Conservation (phyloP, 2,329 filamentous ascomycete species). For the Monilinia fructicola region DNA sequence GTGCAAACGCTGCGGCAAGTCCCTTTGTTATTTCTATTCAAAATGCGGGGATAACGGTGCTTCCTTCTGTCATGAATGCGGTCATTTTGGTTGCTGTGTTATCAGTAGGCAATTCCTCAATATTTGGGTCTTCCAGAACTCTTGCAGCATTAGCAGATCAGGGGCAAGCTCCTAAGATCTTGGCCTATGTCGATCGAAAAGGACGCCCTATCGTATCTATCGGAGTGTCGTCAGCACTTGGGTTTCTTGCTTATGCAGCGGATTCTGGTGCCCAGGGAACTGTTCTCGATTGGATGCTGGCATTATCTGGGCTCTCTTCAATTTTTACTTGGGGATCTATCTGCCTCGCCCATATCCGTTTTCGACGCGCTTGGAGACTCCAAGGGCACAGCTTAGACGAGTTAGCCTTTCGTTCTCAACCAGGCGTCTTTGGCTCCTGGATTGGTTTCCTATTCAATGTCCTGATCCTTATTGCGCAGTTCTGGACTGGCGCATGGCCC, state of each 20-base stretch:
- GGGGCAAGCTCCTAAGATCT: slow-evolving; percentile 72
- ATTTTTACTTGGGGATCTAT: slow-evolving; percentile 83
- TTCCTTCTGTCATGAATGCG: slow-evolving; percentile 90
- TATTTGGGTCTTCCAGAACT: slow-evolving; percentile 89
- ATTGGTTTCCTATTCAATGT: slow-evolving; percentile 74
- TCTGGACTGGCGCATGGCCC: slow-evolving; percentile 83
- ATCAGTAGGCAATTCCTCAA: slow-evolving; percentile 86
- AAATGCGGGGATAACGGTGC: slow-evolving; percentile 74
- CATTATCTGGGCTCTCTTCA: slow-evolving; percentile 69
- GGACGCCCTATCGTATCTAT: slow-evolving; percentile 80
- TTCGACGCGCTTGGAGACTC: slow-evolving; percentile 74
- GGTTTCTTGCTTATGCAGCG: slow-evolving; percentile 76
- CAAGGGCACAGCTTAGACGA: slow-evolving; percentile 71
- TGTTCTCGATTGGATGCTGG: slow-evolving; percentile 78
- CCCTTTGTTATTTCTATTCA: slow-evolving; percentile 93
- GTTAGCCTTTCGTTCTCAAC: slow-evolving; percentile 77
- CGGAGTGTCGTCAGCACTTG: slow-evolving; percentile 61
- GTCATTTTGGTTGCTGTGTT: slow-evolving; percentile 89
- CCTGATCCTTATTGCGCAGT: slow-evolving; percentile 76
- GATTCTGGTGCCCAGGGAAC: slow-evolving; percentile 53
- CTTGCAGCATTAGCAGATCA: slow-evolving; percentile 88
- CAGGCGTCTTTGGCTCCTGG: slow-evolving; percentile 78
- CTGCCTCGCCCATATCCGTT: slow-evolving; percentile 88
- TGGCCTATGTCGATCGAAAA: slow-evolving; percentile 79
- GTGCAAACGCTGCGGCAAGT: slow-evolving; percentile 71